Evolutionary conservation across 148 eudicot species (phyloP).

Genomic region (Gaultheria prostrata): DNA sequence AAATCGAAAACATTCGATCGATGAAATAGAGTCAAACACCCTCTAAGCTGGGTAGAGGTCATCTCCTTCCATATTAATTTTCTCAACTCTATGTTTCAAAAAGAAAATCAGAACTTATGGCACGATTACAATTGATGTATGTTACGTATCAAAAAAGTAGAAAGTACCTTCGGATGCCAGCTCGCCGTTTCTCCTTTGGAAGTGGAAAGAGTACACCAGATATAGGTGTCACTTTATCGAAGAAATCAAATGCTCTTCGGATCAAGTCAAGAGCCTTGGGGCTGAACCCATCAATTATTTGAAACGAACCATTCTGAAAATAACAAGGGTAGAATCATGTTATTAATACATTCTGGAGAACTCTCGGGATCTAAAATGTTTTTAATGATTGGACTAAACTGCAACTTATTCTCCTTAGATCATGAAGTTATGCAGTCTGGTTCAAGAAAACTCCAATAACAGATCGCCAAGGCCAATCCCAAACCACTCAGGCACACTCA

Average conservation of each 20-base stretch:
- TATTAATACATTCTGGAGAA: neutral
- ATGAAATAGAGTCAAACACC: too few relatives aligned
- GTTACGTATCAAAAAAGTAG: neutral
- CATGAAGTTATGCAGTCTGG: neutral
- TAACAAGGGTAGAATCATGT: slow-evolving; percentile 1
- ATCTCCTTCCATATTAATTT: too few relatives aligned
- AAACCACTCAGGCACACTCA: neutral
- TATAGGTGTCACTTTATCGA: slow-evolving; percentile 91
- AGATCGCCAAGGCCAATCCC: neutral
- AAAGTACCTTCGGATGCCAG: slow-evolving; percentile 79
- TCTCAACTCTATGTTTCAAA: too few relatives aligned
- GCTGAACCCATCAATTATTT: slow-evolving; percentile 73
- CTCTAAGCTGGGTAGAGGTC: too few relatives aligned
- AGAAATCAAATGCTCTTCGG: slow-evolving; percentile 95
- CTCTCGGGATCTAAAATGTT: neutral
- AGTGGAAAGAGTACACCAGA: slow-evolving; percentile 80
- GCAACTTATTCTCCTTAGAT: neutral
- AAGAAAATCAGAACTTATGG: neutral
- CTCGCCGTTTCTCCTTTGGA: slow-evolving; percentile 94
- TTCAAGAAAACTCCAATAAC: neutral
- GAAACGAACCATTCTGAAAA: slow-evolving; percentile 63
- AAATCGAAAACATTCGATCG: too few relatives aligned
- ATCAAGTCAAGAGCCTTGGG: too few relatives aligned
- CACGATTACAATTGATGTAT: neutral
- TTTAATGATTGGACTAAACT: neutral